Base-by-base conservation (phyloP, 1,139 yeast genomes). In the Diutina siamensis region DNA sequence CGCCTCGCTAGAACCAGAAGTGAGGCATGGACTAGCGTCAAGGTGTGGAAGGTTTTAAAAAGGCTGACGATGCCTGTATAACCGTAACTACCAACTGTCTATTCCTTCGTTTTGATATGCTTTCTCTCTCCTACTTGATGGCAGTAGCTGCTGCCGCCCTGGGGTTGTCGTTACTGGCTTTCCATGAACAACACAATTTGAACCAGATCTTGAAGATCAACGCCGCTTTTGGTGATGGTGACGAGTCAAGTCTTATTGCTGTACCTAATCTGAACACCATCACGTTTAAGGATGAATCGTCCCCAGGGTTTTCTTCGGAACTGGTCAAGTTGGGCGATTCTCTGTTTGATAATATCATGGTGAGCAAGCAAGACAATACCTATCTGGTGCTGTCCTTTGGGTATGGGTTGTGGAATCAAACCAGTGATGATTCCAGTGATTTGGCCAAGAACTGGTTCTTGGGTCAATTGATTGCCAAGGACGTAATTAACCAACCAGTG, bases 341-440 rank as follows among this genome's bases (percentile, higher is more conserved):
- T 7, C 7, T 3, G 7, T 25, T 38, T 4, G 12, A 25, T 13
- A 12, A 38, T 7, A 32, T 38, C 13, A 20, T 20, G 19, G 17
- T 38, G 20, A 38, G 18, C 15, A 21, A 20, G 13, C 31, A 38
- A 25, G 25, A 38, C 20, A n/a, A 25, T 38, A n/a, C 28, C 13
- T 38, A 38, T 15, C 31, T 17, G 7, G n/a, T 25, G 13, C 42
- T 38, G 42, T 25, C 42, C 12, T 25, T 38, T 25, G 42, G 42
- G 2, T 38, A 38, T 17, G 42, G 42, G 13, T 38, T 38, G 21
- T 38, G 42, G 42, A 38, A 38, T 15, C 32, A 15, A 17, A 22
- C 20, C n/a, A 13, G 19, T 25, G n/a, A 25, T 12, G 20, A 8
- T 15, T 15, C 28, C 7, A 17, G 18, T 10, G 42, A 22, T 10